Evolutionary conservation across 306 rosid genomes (phyloP), one percentile per base, ranked within the genome.

Genomic region (Vicia villosa): DNA sequence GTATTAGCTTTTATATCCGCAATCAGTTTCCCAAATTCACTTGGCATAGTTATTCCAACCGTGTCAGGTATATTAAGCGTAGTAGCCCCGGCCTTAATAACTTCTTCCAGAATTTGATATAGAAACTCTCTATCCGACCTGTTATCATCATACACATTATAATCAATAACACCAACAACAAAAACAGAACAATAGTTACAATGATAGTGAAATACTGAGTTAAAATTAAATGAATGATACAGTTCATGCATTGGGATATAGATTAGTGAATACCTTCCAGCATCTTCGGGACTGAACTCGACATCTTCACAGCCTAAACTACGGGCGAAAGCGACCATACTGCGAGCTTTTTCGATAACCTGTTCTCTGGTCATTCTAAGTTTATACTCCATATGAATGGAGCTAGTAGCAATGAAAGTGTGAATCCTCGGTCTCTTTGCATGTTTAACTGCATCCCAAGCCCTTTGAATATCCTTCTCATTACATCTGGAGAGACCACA

Each of bases 201-300:
- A 24, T 10, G 10, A 52, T 3, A 56, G 63, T 28, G 40, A 58
- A 19, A 19, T 11, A 32, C n/a, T 32, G 46, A 36, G n/a, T n/a
- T n/a, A n/a, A n/a, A n/a, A n/a, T n/a, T n/a, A n/a, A n/a, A n/a
- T n/a, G n/a, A n/a, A n/a, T n/a, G n/a, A 11, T 36, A n/a, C n/a
- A n/a, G n/a, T n/a, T n/a, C n/a, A n/a, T n/a, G n/a, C n/a, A n/a
- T n/a, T n/a, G n/a, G n/a, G n/a, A n/a, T n/a, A n/a, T n/a, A n/a
- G n/a, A n/a, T n/a, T n/a, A n/a, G n/a, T n/a, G 32, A 20, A 22
- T 11, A 63, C 98, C 96, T 91, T 10, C 99, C 96, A 24, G 99
- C 99, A 79, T 94, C 99, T 85, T 94, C 99, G 1, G 99, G 95
- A 74, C 97, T 91, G 79, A 94, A 94, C 80, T 94, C 96, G 0